Evolutionary conservation across 2,329 filamentous ascomycete genomes (phyloP).

Genomic region (Aspergillus sp.): DNA sequence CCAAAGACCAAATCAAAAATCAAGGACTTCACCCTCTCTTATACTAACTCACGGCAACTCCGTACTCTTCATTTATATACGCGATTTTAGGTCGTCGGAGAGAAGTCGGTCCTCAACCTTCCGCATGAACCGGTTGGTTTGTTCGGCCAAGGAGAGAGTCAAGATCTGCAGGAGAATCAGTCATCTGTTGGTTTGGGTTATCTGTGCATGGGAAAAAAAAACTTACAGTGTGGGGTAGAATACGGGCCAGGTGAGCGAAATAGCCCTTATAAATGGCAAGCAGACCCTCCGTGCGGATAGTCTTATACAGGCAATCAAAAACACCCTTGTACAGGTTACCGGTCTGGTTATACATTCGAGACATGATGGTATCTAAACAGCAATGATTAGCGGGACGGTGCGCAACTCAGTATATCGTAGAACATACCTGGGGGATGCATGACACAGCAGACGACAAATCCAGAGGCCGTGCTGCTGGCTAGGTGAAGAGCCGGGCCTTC

Average conservation of each 20-base stretch:
- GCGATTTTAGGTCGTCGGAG: slow-evolving; percentile 47
- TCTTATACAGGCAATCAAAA: slow-evolving; percentile 89
- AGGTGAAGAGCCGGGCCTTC: slow-evolving; percentile 89
- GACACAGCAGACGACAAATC: slow-evolving; percentile 93
- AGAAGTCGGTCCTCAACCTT: slow-evolving; percentile 67
- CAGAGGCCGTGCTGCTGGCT: slow-evolving; percentile 81
- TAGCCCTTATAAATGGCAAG: slow-evolving; percentile 98
- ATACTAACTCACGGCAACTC: neutral
- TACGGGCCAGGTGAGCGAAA: slow-evolving; percentile 88
- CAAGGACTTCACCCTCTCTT: neutral
- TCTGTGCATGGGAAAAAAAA: neutral
- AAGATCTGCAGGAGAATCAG: slow-evolving; percentile 59
- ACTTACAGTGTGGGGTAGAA: slow-evolving; percentile 82
- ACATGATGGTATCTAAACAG: slow-evolving; percentile 86
- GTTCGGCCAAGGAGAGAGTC: slow-evolving; percentile 89
- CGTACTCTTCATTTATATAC: slow-evolving; percentile 36
- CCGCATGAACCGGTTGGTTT: slow-evolving; percentile 90
- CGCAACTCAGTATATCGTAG: neutral
- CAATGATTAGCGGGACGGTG: slow-evolving; percentile 7
- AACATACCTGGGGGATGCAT: slow-evolving; percentile 90
- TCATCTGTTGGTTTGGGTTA: neutral
- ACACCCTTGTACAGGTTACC: slow-evolving; percentile 94
- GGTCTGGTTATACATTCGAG: slow-evolving; percentile 96
- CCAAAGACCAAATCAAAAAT: slow-evolving; percentile 4
- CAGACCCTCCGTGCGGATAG: slow-evolving; percentile 84